Percentiles rank a stretch among this genome's conserved stretches.
These are phyloP conservation scores for Cyberlindnera misumaiensis DNA, from an alignment of 805 yeast species.

Conservation along the genomic window DNA sequence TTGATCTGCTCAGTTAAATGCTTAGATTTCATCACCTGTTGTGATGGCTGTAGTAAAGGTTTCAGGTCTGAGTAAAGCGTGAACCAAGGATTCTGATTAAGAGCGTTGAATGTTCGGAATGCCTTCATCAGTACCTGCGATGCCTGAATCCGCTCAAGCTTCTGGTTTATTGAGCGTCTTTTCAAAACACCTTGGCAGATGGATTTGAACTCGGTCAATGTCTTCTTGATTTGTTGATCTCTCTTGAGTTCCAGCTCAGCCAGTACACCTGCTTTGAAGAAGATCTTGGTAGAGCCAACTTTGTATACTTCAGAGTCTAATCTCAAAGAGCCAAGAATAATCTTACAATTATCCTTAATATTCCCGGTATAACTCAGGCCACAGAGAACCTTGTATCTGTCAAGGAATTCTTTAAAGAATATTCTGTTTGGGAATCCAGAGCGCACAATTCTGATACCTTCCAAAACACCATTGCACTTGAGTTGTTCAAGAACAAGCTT, in stretches of 20 bases:
- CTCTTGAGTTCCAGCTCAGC: constrained; percentile 80
- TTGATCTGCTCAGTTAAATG: constrained; percentile 52
- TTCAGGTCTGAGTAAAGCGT: constrained; percentile 60
- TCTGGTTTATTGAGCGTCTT: constrained; percentile 40
- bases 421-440: constrained; percentile 95
- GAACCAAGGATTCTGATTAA: constrained; percentile 71
- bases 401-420: constrained; percentile 71
- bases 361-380: constrained; percentile 30
- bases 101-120: constrained; percentile 42
- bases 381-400: constrained; percentile 61
- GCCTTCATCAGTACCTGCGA: constrained; percentile 61
- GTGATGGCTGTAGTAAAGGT: constrained; percentile 65
- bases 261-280: constrained; percentile 93
- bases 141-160: constrained; percentile 60
- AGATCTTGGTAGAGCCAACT: constrained; percentile 88
- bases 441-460: constrained; percentile 94
- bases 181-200: constrained; percentile 55
- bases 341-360: constrained; percentile 61
- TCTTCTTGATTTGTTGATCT: constrained; percentile 51
- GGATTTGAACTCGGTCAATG: constrained; percentile 59
- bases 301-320: constrained; percentile 77
- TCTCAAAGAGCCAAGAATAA: constrained; percentile 55
- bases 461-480: constrained; percentile 95
- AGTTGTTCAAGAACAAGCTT: constrained; percentile 78
- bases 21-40: constrained; percentile 51